Evolutionary conservation across 495 filamentous ascomycete genomes (phyloP).

Genomic region (Penicillium ucsense): DNA sequence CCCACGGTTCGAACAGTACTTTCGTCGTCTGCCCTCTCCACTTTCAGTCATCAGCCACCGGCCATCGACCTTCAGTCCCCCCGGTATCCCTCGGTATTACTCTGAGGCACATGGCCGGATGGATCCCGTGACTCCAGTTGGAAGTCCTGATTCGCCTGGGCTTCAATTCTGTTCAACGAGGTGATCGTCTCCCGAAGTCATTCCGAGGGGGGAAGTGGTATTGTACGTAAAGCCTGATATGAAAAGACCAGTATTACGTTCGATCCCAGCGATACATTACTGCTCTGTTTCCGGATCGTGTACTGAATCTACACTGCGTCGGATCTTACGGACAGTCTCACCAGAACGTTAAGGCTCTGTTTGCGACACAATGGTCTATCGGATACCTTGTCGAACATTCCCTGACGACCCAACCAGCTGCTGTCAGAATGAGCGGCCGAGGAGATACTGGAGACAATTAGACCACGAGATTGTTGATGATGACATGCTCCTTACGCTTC

Average conservation of each 20-base stretch:
- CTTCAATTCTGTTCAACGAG: background rate
- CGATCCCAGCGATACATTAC: background rate
- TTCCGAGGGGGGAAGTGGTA: background rate
- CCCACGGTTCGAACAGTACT: constrained; percentile 8
- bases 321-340: background rate
- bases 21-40: background rate
- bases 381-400: too few species aligned
- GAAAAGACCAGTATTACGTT: background rate
- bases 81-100: constrained; percentile 3
- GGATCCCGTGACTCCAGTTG: too few species aligned
- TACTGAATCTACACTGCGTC: background rate
- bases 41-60: background rate
- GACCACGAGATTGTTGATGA: too few species aligned
- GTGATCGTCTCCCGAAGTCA: background rate
- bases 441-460: too few species aligned
- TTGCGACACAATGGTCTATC: too few species aligned
- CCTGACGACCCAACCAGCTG: too few species aligned
- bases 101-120: background rate
- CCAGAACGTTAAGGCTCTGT: background rate
- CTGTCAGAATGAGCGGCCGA: too few species aligned
- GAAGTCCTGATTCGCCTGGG: too few species aligned
- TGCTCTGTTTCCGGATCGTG: constrained; percentile 20
- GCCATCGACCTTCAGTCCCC: constrained; percentile 3
- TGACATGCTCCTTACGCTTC: too few species aligned
- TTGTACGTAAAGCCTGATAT: background rate